Evolutionary conservation across 352 stramenopile species (phyloP).

Genomic region (Pythium scleroteichum): DNA sequence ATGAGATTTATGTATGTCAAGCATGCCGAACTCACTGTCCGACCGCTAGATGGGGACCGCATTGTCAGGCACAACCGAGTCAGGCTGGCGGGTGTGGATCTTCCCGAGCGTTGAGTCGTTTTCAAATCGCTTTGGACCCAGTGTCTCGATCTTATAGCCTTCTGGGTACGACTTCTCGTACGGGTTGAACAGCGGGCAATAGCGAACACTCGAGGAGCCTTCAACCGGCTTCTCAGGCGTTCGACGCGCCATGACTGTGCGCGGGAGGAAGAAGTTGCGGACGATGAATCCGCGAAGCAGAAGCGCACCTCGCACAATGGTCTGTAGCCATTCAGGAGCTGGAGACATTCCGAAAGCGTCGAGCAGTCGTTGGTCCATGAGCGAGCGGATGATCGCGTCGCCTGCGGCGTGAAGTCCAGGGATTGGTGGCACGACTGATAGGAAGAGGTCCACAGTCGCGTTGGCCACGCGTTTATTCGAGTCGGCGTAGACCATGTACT

Average conservation of each 20-base stretch:
- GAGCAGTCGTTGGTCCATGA: slow-evolving; percentile 15
- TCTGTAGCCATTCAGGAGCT: slow-evolving; percentile 9
- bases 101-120: slow-evolving; percentile 15
- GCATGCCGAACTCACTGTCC: no score
- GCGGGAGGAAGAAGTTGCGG: slow-evolving; percentile 17
- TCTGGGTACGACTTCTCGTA: slow-evolving; percentile 16
- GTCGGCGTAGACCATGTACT: slow-evolving; percentile 20
- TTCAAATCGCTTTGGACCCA: slow-evolving; percentile 18
- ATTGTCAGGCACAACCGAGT: slow-evolving; percentile 9
- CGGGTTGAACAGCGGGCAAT: slow-evolving; percentile 12
- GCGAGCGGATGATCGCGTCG: slow-evolving; percentile 10
- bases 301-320: neutral
- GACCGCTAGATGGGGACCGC: neutral
- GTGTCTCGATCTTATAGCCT: slow-evolving; percentile 12
- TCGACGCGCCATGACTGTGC: neutral
- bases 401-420: slow-evolving; percentile 3
- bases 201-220: neutral
- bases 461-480: slow-evolving; percentile 9
- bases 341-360: slow-evolving; percentile 11
- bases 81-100: slow-evolving; percentile 5
- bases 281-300: slow-evolving; percentile 12
- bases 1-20: no score
- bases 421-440: slow-evolving; percentile 10
- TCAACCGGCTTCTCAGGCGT: slow-evolving; percentile 16
- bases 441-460: slow-evolving; percentile 13